These are phyloP conservation scores for Podochytrium sp. DNA, from an alignment of 192 early-diverging fungal species.

Conservation along the genomic window DNA sequence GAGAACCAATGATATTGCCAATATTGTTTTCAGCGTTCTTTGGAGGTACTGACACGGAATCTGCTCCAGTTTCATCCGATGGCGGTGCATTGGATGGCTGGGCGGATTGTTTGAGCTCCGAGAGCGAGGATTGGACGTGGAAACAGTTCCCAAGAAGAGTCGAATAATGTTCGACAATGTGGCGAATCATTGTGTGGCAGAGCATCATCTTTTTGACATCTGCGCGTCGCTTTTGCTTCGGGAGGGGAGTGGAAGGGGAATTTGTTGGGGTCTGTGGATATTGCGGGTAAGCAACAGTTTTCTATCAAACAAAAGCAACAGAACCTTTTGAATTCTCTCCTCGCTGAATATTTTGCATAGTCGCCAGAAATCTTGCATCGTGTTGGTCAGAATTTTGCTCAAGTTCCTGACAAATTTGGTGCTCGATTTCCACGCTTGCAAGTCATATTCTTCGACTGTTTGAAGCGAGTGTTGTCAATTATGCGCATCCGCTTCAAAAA, in stretches of 20 bases:
- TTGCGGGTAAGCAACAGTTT: neutral
- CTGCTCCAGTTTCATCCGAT: no score
- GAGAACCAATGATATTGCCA: no score
- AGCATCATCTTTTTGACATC: slow-evolving; percentile 69
- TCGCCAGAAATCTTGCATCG: slow-evolving; percentile 93
- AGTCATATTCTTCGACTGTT: slow-evolving; percentile 62
- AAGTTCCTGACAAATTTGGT: slow-evolving; percentile 71
- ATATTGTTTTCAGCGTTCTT: no score
- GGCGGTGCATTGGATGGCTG: no score
- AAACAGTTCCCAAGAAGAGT: slow-evolving; percentile 61
- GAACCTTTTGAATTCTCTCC: slow-evolving; percentile 72
- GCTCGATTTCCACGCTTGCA: slow-evolving; percentile 76
- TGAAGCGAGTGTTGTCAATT: neutral
- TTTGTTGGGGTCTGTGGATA: neutral
- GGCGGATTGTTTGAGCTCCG: neutral
- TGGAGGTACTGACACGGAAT: no score
- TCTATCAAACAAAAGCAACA: no score
- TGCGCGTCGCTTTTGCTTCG: slow-evolving; percentile 27
- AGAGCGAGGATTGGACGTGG: slow-evolving; percentile 17
- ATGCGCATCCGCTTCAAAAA: no score
- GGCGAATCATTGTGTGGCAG: slow-evolving; percentile 66
- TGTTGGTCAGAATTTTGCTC: slow-evolving; percentile 73
- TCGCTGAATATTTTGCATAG: slow-evolving; percentile 86
- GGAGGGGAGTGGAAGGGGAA: neutral
- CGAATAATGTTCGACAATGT: slow-evolving; percentile 66